Base-by-base conservation (phyloP, 345 rosid species). In the Turnera subulata region DNA sequence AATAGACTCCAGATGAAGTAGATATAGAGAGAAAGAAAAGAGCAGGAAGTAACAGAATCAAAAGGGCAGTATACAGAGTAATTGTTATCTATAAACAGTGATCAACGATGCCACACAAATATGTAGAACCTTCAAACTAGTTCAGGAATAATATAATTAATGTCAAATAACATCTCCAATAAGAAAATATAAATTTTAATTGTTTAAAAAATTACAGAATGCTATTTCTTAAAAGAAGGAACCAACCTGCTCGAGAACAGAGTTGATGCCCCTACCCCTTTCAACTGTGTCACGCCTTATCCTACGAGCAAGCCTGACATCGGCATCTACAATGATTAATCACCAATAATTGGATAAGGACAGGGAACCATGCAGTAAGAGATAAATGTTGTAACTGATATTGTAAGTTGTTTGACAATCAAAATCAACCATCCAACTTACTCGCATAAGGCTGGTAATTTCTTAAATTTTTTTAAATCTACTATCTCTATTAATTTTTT, bases 291-390 rank as follows among this genome's bases (percentile, higher is more conserved):
- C 99, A 70, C 99, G 93, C 61, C 92, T 80, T 71, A 94, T 88
- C 80, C 99, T 82, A 29, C 99, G 96, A 78, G 99, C 99, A 76
- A 94, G 97, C 80, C 99, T 90, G 74, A 90, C 99, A 79, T 94
- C 99, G 65, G 97, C 96, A 85, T 94, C 99, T 94, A 80, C 33
- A 78, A 77, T 14, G 76, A 69, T 45, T 54, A 45, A 75, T 56
- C 23, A 64, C 59, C 50, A 68, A 16, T 18, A 66, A 20, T 4
- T n/a, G 24, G 6, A 39, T 53, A 37, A 21, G 20, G 17, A 32
- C 25, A 13, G 62, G 46, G 32, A 20, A 29, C 6, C 11, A 29
- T 12, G 18, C 6, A 56, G 15, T 8, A 26, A 29, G 12, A n/a
- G 44, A 24, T 56, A 24, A 43, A 26, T 10, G 11, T 2, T 1